These are phyloP conservation scores for Gigaspora rosea DNA, from an alignment of 192 early-diverging fungal genomes.

Conservation along the genomic window DNA sequence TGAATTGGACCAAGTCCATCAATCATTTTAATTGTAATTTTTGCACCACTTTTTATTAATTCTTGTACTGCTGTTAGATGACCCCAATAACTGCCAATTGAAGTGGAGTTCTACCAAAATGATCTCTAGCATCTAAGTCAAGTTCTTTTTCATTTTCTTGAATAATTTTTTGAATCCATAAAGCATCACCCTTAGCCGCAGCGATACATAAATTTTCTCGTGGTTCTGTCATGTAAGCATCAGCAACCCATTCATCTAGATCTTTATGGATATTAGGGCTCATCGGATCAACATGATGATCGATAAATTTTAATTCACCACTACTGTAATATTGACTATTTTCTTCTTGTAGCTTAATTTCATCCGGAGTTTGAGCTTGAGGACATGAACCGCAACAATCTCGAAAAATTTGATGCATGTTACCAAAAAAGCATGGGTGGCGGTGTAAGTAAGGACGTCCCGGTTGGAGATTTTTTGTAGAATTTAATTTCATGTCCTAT, in stretches of 20 bases:
- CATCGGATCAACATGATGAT: too few relatives aligned
- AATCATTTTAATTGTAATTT: background rate
- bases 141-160: background rate
- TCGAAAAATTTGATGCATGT: too few relatives aligned
- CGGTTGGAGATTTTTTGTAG: too few relatives aligned
- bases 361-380: too few relatives aligned
- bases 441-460: too few relatives aligned
- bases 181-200: background rate
- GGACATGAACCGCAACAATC: too few relatives aligned
- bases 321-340: too few relatives aligned
- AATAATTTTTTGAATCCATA: background rate
- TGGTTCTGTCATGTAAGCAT: too few relatives aligned
- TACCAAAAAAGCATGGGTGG: too few relatives aligned
- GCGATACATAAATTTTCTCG: too few relatives aligned
- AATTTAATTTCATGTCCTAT: background rate
- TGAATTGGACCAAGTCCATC: constrained; percentile 10
- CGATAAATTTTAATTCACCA: too few relatives aligned
- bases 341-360: too few relatives aligned
- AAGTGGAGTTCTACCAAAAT: constrained; percentile 25
- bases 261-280: background rate
- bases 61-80: background rate
- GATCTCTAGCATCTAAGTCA: constrained; percentile 10
- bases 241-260: constrained; percentile 8
- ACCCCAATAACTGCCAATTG: constrained; percentile 18
- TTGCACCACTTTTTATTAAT: constrained; percentile 8